Base-by-base conservation (phyloP, 176 grass and related monocot genomes). In the Phragmites australis region DNA sequence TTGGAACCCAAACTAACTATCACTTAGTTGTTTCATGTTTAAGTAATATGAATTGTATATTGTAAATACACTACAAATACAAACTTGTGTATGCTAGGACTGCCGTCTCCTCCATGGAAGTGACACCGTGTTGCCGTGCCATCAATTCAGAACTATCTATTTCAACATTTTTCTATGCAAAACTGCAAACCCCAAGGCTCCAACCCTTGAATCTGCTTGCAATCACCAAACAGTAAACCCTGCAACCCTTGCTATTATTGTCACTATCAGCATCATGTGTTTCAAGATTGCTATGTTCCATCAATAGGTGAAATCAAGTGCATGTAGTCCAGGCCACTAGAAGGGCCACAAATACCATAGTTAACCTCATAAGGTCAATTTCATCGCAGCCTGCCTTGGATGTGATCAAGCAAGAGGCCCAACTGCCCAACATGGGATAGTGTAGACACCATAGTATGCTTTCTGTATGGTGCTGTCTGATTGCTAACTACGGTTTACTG, bases 401-500 rank as follows among this genome's bases (percentile, higher is more conserved):
- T 76, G 48, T 66, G 60, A 75, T 83, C 31, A 75, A 84, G 39
- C 63, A 58, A 49, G 21, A 84, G 73, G 31, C 27, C 12, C 40
- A 75, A 57, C 16, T 61, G 4, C 44, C n/a, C 30, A 68, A 70
- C n/a, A 1, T 56, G 60, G 72, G 1, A 72, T 52, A 37, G 48
- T 68, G 30, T 37, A 56, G 16, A 69, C 78, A 37, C 16, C 69
- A 40, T 67, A 55, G 16, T 23, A 84, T 34, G 26, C 18, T 55
- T 27, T 45, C 13, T 46, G 41, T 25, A 67, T 19, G 31, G 27
- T 65, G 25, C 21, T 42, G 37, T 55, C 25, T 75, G 42, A 18
- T 34, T 55, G 25, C 25, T 31, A 42, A 65, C 32, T 23, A 83
- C 54, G 34, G 23, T 75, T 55, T 17, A 63, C 18, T 31, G 4